These are phyloP conservation scores for Schizothecium vesticola DNA, from an alignment of 495 filamentous ascomycete genomes.

Conservation along the genomic window DNA sequence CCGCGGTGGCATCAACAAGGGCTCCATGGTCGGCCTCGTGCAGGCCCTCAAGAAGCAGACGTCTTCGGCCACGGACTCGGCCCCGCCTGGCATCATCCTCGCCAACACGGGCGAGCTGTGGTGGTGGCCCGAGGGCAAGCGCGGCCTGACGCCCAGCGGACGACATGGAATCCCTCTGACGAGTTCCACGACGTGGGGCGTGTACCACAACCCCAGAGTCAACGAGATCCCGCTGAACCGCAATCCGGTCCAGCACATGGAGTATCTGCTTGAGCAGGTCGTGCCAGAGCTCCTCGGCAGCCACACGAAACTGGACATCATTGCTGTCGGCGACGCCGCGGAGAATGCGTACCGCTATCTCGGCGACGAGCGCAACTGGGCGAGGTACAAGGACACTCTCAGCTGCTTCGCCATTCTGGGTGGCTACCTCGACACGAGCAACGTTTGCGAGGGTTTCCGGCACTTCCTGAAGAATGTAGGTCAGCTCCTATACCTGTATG, in stretches of 20 bases:
- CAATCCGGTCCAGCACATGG: constrained; percentile 50
- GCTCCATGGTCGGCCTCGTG: constrained; percentile 59
- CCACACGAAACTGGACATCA: constrained; percentile 54
- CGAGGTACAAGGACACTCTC: constrained; percentile 31
- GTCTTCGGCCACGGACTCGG: constrained; percentile 24
- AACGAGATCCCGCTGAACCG: constrained; percentile 56
- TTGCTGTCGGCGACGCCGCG: constrained; percentile 57
- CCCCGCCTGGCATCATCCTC: constrained; percentile 53
- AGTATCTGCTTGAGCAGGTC: constrained; percentile 58
- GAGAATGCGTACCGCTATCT: constrained; percentile 51
- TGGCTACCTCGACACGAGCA: constrained; percentile 27
- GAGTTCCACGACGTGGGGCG: constrained; percentile 48
- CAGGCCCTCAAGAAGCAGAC: constrained; percentile 41
- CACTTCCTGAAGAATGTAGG: constrained; percentile 45
- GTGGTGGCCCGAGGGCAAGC: constrained; percentile 57
- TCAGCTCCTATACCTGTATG: background rate
- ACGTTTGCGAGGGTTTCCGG: constrained; percentile 36
- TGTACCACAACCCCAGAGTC: constrained; percentile 31
- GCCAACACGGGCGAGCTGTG: constrained; percentile 66
- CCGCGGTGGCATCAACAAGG: constrained; percentile 55
- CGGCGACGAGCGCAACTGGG: constrained; percentile 46
- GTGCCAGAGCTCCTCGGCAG: constrained; percentile 40
- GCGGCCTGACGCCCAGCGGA: constrained; percentile 48
- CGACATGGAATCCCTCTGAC: constrained; percentile 52
- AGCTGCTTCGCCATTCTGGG: constrained; percentile 38